A percentile compares a stretch with the other conserved stretches of the same genome.
These are phyloP conservation scores for Conticribra guillardii DNA, from an alignment of 108 stramenopile genomes.

Conservation along the genomic window DNA sequence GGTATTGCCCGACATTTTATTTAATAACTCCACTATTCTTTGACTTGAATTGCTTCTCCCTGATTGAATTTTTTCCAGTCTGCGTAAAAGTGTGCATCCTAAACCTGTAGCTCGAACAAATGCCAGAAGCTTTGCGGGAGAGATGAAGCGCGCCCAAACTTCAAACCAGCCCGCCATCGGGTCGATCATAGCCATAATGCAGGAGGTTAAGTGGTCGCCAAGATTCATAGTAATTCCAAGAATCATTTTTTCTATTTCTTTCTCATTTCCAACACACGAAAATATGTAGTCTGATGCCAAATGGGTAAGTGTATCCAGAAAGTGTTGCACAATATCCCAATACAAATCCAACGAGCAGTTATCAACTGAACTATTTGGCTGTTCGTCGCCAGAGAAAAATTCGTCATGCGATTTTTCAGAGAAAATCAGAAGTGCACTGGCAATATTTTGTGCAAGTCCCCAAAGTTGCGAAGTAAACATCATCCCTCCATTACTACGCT, in stretches of 20 bases:
- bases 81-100: conserved; percentile 26
- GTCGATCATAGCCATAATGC: conserved; percentile 29
- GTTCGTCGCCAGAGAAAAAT: not conserved
- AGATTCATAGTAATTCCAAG: conserved; percentile 28
- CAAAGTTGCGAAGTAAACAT: conserved; percentile 20
- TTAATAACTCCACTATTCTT: not conserved
- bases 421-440: conserved; percentile 19
- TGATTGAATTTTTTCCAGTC: no score
- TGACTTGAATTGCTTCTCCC: conserved; percentile 16
- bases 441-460: conserved; percentile 42
- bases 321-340: conserved; percentile 25
- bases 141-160: conserved; percentile 44
- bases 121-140: conserved; percentile 20
- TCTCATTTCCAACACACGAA: conserved; percentile 38
- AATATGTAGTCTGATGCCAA: conserved; percentile 34
- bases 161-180: conserved; percentile 42
- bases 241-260: conserved; percentile 43
- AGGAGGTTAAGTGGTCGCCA: conserved; percentile 12
- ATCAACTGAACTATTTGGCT: not conserved
- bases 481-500: conserved; percentile 11
- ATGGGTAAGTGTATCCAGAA: conserved; percentile 11
- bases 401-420: conserved; percentile 3
- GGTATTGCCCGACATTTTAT: not conserved
- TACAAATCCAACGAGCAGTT: conserved; percentile 23
- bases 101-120: conserved; percentile 37